Evolutionary conservation across 2,329 filamentous ascomycete species (phyloP).

Genomic region (Chaetomium sp.): DNA sequence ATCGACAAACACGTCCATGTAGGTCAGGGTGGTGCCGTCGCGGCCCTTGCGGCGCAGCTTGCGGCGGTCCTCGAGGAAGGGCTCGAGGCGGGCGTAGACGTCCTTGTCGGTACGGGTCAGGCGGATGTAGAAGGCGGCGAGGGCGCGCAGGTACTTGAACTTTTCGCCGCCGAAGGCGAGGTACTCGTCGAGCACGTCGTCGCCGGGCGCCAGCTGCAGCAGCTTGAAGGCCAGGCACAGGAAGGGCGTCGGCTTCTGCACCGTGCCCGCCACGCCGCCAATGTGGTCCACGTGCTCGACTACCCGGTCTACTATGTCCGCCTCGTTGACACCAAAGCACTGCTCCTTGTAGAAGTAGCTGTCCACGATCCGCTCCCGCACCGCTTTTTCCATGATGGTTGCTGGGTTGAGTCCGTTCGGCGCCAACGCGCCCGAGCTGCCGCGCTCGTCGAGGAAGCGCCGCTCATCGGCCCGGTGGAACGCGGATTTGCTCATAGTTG

Average conservation of each 20-base stretch:
- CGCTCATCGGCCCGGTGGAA: slow-evolving; percentile 77
- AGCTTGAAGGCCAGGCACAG: slow-evolving; percentile 94
- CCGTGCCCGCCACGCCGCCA: slow-evolving; percentile 82
- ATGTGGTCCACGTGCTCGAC: slow-evolving; percentile 79
- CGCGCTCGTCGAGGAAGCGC: slow-evolving; percentile 86
- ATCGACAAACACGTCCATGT: slow-evolving; percentile 91
- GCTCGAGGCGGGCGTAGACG: slow-evolving; percentile 79
- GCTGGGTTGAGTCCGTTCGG: slow-evolving; percentile 89
- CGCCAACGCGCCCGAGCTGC: slow-evolving; percentile 73
- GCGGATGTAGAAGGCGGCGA: slow-evolving; percentile 92
- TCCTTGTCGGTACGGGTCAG: slow-evolving; percentile 81
- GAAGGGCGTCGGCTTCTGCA: slow-evolving; percentile 88
- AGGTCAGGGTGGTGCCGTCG: slow-evolving; percentile 73
- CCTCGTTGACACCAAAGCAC: slow-evolving; percentile 91
- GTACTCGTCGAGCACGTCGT: slow-evolving; percentile 79
- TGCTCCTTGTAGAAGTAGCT: slow-evolving; percentile 99
- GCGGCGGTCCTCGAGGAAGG: slow-evolving; percentile 75
- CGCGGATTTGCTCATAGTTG: slow-evolving; percentile 45
- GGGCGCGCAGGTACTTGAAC: slow-evolving; percentile 84
- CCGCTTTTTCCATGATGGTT: slow-evolving; percentile 93
- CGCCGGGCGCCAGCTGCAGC: slow-evolving; percentile 79
- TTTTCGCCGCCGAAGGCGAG: slow-evolving; percentile 72
- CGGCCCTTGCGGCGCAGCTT: slow-evolving; percentile 80
- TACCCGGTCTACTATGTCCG: slow-evolving; percentile 82
- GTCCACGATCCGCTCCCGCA: slow-evolving; percentile 92